A percentile compares a stretch with the other conserved stretches of the same genome.
These are phyloP conservation scores for Phytopythium vexans DNA, from an alignment of 352 stramenopile species.

Conservation along the genomic window DNA sequence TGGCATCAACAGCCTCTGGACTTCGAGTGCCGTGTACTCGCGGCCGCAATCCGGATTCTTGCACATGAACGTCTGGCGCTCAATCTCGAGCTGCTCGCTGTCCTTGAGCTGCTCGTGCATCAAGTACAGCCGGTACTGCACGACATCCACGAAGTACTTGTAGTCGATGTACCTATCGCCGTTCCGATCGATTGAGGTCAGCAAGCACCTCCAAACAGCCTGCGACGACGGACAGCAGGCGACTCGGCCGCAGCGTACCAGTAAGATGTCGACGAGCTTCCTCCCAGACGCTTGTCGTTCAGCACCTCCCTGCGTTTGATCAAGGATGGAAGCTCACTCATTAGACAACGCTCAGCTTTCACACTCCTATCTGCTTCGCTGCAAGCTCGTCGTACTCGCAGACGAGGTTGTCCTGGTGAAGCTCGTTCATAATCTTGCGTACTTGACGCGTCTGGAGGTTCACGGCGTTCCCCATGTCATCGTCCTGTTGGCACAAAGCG, in stretches of 20 bases:
- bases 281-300: conserved; percentile 81
- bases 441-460: conserved; percentile 88
- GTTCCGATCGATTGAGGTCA: not conserved
- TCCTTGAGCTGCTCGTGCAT: conserved; percentile 88
- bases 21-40: conserved; percentile 86
- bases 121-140: conserved; percentile 85
- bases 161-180: conserved; percentile 83
- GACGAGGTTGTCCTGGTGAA: conserved; percentile 83
- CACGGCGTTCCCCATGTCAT: conserved; percentile 86
- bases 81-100: conserved; percentile 83
- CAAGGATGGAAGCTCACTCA: not conserved
- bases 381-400: conserved; percentile 56
- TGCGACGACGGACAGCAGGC: not conserved
- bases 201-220: not conserved
- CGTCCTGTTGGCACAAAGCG: conserved; percentile 50
- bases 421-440: conserved; percentile 87
- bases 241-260: conserved; percentile 28
- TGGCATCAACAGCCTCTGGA: conserved; percentile 76
- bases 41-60: conserved; percentile 81
- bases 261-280: conserved; percentile 86
- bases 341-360: not conserved
- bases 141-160: conserved; percentile 90
- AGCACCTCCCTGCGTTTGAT: conserved; percentile 58
- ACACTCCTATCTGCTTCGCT: not conserved
- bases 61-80: conserved; percentile 85